Base-by-base conservation (phyloP, 2,329 filamentous ascomycete species). In the Ampelomyces quisqualis region DNA sequence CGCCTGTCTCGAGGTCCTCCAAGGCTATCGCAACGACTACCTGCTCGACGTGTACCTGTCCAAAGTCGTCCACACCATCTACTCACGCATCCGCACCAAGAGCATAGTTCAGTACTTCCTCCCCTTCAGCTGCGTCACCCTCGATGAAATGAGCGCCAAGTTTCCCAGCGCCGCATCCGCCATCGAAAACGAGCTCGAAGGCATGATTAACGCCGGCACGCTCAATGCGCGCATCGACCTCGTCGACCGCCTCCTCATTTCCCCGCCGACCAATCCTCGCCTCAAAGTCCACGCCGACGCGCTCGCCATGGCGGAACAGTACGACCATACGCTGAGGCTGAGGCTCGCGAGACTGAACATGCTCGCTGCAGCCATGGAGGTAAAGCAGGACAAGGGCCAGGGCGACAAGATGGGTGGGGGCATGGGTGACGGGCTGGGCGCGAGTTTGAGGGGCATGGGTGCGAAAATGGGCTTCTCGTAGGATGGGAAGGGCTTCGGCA, bases 81-180 rank as follows among this genome's bases (percentile, higher is more conserved):
- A 90, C 70, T 74, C 78, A 8, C 73, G 76, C 33, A 90, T 98
- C 54, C 82, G 93, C 43, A 86, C 79, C 59, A 96, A 96, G 73
- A 91, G 90, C 59, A 96, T 98, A 44, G 81, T 90, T 17, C 88
- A 95, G 62, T 97, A 96, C 70, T 86, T 95, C 57, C 78, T 88
- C 17, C 90, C 93, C 0, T 98, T 95, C 68, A 94, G 86, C 28
- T 85, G 84, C 52, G 89, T 96, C 47, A 90, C 86, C 0, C 75
- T 97, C 4, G 78, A 84, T 14, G 89, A 82, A 46, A 81, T 98
- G 74, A 82, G 86, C 7, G 75, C 78, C 23, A 84, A 88, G 2
- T 97, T 98, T 67, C 82, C 76, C 2, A 73, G 80, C 0, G 79
- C 78, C 4, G 61, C 55, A 11, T 54, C 48, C 28, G 27, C 45